Evolutionary conservation across 441 rosid species (phyloP).

Genomic region (Pelargonium citronellum): DNA sequence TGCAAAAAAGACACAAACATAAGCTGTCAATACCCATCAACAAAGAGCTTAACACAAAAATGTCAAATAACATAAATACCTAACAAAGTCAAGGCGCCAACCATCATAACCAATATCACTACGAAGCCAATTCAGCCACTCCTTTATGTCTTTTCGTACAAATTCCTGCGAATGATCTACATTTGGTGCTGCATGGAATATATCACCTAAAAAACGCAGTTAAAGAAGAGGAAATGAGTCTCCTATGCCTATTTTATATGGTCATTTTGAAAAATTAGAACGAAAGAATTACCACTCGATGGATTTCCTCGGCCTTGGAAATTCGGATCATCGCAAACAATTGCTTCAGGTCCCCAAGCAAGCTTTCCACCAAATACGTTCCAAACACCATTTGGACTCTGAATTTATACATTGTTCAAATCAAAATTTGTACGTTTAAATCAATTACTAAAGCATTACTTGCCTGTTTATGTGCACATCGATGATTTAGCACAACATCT

Average conservation of each 20-base stretch:
- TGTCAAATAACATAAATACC: constrained; percentile 16
- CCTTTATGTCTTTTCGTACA: constrained; percentile 41
- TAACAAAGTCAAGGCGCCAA: constrained; percentile 51
- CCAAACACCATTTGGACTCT: constrained; percentile 55
- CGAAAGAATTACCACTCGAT: constrained; percentile 36
- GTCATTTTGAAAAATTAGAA: background rate
- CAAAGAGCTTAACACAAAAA: too few relatives aligned
- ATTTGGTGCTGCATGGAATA: constrained; percentile 48
- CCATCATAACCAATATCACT: constrained; percentile 43
- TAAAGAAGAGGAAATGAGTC: background rate
- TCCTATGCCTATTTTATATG: background rate
- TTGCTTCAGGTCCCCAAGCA: constrained; percentile 56
- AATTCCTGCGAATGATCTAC: constrained; percentile 45
- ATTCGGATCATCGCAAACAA: constrained; percentile 50
- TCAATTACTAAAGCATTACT: background rate
- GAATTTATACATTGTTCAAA: constrained; percentile 2
- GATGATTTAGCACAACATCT: constrained; percentile 49
- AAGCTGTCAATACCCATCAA: too few relatives aligned
- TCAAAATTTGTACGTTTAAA: too few relatives aligned
- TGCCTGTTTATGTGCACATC: constrained; percentile 51
- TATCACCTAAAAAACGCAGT: constrained; percentile 31
- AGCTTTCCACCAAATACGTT: constrained; percentile 48
- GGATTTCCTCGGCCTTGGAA: constrained; percentile 51
- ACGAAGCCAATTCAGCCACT: constrained; percentile 45
- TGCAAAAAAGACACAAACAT: constrained; percentile 15